These are phyloP conservation scores for Mycena olivaceomarginata DNA, from an alignment of 768 basidiomycete species.

Conservation along the genomic window DNA sequence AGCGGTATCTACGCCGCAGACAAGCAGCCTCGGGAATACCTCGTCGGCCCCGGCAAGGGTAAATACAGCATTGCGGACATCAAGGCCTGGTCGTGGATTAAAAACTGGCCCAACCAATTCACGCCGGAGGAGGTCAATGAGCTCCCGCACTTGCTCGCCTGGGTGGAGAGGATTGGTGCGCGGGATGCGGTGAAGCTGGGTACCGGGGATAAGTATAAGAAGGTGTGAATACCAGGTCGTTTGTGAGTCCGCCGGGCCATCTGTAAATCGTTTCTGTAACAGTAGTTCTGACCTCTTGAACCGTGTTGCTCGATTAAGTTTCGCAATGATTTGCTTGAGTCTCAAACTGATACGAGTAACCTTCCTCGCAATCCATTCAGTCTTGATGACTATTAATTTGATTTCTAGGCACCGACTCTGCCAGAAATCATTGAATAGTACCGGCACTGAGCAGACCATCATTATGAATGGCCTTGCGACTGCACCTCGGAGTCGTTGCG, in stretches of 20 bases:
- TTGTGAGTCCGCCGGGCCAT: background rate
- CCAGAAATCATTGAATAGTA: no score
- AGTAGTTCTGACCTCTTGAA: background rate
- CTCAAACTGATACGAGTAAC: no score
- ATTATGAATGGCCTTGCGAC: no score
- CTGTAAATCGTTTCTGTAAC: background rate
- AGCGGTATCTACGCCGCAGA: background rate
- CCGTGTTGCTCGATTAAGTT: no score
- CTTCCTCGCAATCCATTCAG: no score
- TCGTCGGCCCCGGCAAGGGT: background rate
- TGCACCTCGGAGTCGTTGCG: no score
- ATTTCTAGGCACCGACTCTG: no score
- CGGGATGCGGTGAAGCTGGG: background rate
- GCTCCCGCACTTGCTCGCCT: background rate
- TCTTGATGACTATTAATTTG: no score
- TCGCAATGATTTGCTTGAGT: no score
- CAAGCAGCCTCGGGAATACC: background rate
- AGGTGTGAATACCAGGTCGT: background rate
- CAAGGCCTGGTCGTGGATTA: background rate
- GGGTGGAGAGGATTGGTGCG: background rate
- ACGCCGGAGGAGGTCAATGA: background rate
- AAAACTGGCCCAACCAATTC: background rate
- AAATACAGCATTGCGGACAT: background rate
- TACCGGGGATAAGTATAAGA: background rate
- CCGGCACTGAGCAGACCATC: no score